A percentile compares a stretch with the other conserved stretches of the same genome.
phyloP scores from a whole-genome alignment of 495 filamentous ascomycete genomes.

The Neurospora sp. region DNA sequence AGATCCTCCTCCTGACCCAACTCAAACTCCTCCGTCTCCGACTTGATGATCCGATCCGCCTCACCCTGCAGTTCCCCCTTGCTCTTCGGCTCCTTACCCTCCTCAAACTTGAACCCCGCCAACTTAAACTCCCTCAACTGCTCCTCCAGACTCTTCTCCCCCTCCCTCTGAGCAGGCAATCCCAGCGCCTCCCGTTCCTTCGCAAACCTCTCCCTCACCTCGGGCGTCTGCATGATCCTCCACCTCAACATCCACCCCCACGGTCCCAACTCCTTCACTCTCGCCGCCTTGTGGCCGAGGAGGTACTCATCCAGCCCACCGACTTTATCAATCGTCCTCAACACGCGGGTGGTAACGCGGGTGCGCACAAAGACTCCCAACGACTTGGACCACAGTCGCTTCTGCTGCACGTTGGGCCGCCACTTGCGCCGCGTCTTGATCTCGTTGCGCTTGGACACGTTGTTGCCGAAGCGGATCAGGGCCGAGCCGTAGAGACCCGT shows the following conservation, averaged over 20 bases:
- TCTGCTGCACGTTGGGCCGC: constrained; percentile 77
- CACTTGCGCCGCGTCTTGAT: constrained; percentile 78
- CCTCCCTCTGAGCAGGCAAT: constrained; percentile 26
- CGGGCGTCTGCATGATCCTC: constrained; percentile 44
- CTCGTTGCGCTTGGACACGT: constrained; percentile 63
- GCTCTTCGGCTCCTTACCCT: constrained; percentile 43
- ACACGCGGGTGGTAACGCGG: constrained; percentile 61
- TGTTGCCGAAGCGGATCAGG: constrained; percentile 84
- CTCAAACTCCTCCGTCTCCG: constrained; percentile 18
- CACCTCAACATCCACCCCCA: constrained; percentile 73
- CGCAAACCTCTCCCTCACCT: constrained; percentile 49
- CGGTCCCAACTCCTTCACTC: constrained; percentile 76
- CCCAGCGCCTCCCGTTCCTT: constrained; percentile 34
- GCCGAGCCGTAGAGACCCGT: constrained; percentile 71
- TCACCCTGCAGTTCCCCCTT: constrained; percentile 30
- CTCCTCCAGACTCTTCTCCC: constrained; percentile 28
- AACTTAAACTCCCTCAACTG: constrained; percentile 48
- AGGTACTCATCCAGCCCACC: constrained; percentile 90
- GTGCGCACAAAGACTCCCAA: constrained; percentile 58
- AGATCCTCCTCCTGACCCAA: constrained; percentile 7
- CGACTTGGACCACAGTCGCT: constrained; percentile 60
- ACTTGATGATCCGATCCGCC: constrained; percentile 11
- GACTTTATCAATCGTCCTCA: constrained; percentile 77
- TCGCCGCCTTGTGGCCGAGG: constrained; percentile 55
- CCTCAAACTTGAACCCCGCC: constrained; percentile 19